phyloP scores from a whole-genome alignment of 2,329 filamentous ascomycete species.

The Rhinocladiella similis region DNA sequence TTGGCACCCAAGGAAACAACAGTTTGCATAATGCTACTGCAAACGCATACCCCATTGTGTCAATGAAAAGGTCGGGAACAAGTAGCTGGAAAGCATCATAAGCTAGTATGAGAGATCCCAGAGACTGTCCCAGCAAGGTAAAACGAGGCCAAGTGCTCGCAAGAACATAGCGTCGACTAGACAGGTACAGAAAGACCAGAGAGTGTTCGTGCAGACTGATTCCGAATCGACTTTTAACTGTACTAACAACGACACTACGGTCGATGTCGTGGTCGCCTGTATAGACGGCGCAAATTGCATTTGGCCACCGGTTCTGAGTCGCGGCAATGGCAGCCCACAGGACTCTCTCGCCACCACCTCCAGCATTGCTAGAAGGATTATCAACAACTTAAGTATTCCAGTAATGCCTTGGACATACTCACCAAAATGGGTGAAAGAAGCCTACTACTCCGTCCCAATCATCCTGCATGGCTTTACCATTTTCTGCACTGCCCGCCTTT shows the following conservation, averaged over 20 bases:
- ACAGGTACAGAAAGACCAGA: slow-evolving; percentile 85
- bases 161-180: slow-evolving; percentile 81
- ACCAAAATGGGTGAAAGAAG: slow-evolving; percentile 99
- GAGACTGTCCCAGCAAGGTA: slow-evolving; percentile 88
- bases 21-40: slow-evolving; percentile 78
- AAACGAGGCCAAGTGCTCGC: slow-evolving; percentile 87
- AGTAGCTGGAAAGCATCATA: slow-evolving; percentile 92
- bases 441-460: slow-evolving; percentile 84
- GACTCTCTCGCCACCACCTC: slow-evolving; percentile 91
- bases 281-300: slow-evolving; percentile 87
- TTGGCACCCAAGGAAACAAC: slow-evolving; percentile 78
- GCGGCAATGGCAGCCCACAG: slow-evolving; percentile 94
- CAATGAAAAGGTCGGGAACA: slow-evolving; percentile 89
- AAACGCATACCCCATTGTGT: slow-evolving; percentile 98
- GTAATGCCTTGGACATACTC: slow-evolving; percentile 34
- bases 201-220: slow-evolving; percentile 83
- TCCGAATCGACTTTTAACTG: slow-evolving; percentile 85
- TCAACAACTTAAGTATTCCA: slow-evolving; percentile 3
- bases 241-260: slow-evolving; percentile 74
- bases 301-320: slow-evolving; percentile 85
- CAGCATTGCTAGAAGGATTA: slow-evolving; percentile 70
- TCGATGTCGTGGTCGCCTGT: slow-evolving; percentile 90
- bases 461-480: slow-evolving; percentile 46
- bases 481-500: slow-evolving; percentile 46
- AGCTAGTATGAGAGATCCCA: slow-evolving; percentile 83